Evolutionary conservation across 2,329 filamentous ascomycete genomes (phyloP).

Genomic region (Alternaria gansuensis): DNA sequence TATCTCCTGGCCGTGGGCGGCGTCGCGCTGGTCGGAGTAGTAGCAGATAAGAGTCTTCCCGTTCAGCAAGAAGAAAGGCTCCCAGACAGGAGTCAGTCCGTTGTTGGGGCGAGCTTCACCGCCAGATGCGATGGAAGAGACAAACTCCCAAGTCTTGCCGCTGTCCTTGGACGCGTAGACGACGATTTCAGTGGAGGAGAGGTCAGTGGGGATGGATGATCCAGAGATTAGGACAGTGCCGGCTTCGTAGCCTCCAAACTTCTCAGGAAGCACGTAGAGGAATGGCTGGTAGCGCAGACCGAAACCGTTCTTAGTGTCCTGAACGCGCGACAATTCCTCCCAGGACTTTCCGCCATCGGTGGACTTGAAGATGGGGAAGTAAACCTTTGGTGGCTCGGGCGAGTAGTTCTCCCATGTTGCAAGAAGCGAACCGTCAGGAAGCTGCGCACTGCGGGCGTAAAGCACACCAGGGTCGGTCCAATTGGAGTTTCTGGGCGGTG

Average conservation of each 20-base stretch:
- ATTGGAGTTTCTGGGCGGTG: constrained; percentile 51
- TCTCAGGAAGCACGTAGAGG: constrained; percentile 69
- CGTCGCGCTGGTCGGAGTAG: constrained; percentile 75
- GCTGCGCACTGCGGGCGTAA: constrained; percentile 62
- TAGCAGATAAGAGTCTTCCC: constrained; percentile 69
- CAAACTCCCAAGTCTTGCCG: constrained; percentile 71
- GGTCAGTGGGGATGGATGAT: constrained; percentile 66
- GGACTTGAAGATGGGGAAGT: constrained; percentile 59
- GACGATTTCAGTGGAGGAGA: constrained; percentile 72
- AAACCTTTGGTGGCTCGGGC: constrained; percentile 56
- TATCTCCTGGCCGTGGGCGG: constrained; percentile 71
- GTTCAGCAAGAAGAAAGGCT: constrained; percentile 71
- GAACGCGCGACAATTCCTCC: constrained; percentile 69
- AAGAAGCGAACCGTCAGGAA: constrained; percentile 57
- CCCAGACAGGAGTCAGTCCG: constrained; percentile 74
- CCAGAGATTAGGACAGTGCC: constrained; percentile 72
- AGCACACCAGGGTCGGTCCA: constrained; percentile 60
- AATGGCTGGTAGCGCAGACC: constrained; percentile 75
- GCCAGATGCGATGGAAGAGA: constrained; percentile 71
- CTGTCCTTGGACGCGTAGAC: constrained; percentile 71
- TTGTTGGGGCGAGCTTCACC: constrained; percentile 70
- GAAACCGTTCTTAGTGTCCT: constrained; percentile 72
- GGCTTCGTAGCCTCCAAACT: constrained; percentile 65
- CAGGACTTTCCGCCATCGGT: constrained; percentile 63
- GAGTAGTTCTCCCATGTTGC: constrained; percentile 66